These are phyloP conservation scores for Ordospora colligata DNA, from an alignment of 371 early-diverging fungal genomes.

Conservation along the genomic window DNA sequence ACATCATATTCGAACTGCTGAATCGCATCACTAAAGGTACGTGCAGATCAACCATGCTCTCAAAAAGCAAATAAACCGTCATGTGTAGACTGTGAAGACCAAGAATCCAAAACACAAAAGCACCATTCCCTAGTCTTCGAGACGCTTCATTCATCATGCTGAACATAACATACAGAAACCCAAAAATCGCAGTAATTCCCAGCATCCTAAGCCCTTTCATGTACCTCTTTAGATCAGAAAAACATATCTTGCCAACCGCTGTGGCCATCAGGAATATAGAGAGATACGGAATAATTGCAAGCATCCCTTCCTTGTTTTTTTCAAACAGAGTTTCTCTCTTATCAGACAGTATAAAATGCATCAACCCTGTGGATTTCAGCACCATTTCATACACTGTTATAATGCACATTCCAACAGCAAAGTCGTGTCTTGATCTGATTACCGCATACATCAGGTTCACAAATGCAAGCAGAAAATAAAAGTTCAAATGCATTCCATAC, in stretches of 20 bases:
- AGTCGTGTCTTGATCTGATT: constrained; percentile 4
- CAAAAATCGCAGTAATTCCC: background rate
- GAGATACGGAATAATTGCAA: constrained; percentile 45
- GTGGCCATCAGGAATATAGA: constrained; percentile 50
- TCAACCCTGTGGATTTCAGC: background rate
- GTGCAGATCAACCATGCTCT: background rate
- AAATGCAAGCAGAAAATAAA: constrained; percentile 55
- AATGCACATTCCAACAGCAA: background rate
- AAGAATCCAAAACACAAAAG: constrained; percentile 29
- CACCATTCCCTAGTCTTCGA: constrained; percentile 40
- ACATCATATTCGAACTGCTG: constrained; percentile 43
- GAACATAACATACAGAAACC: constrained; percentile 9
- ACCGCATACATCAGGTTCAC: constrained; percentile 25
- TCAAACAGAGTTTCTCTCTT: constrained; percentile 32
- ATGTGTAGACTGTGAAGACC: constrained; percentile 33
- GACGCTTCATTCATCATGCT: background rate
- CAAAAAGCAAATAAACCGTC: constrained; percentile 26
- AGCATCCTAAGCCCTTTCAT: background rate
- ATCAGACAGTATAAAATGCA: background rate
- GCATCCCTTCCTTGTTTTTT: constrained; percentile 56
- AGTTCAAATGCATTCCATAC: constrained; percentile 59
- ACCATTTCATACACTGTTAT: constrained; percentile 24
- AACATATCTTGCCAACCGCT: constrained; percentile 38
- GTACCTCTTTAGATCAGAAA: background rate
- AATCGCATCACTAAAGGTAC: background rate